phyloP scores from a whole-genome alignment of 345 rosid species.

The Ceriops tagal region DNA sequence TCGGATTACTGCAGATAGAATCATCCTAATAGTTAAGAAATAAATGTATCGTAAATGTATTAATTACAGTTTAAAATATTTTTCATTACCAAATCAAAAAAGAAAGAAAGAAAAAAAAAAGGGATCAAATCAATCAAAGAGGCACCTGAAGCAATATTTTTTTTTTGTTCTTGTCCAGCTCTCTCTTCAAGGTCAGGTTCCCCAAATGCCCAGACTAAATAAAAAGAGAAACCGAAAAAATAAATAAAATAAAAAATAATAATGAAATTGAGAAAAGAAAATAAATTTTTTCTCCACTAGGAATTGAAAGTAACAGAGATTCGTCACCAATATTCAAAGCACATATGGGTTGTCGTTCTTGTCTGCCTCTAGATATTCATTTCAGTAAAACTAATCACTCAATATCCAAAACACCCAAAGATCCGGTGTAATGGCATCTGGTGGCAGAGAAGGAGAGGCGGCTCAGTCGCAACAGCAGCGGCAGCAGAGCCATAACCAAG shows the following conservation, averaged over 20 bases:
- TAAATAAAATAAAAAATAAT: too few relatives aligned
- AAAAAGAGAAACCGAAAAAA: too few relatives aligned
- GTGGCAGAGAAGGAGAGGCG: conserved; percentile 17
- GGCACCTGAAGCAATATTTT: too few relatives aligned
- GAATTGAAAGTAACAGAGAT: neutral
- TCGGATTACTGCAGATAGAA: too few relatives aligned
- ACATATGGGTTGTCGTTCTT: neutral
- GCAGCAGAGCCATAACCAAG: conserved; percentile 18
- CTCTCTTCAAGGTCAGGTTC: conserved; percentile 1
- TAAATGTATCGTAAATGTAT: too few relatives aligned
- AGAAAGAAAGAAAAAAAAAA: too few relatives aligned
- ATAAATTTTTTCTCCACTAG: neutral
- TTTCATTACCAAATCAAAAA: too few relatives aligned
- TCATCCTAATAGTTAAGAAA: too few relatives aligned
- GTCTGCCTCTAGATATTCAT: neutral
- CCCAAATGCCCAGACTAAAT: neutral
- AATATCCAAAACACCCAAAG: neutral
- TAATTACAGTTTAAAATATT: too few relatives aligned
- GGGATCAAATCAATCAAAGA: neutral
- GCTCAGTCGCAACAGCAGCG: conserved; percentile 1
- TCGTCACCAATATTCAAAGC: neutral
- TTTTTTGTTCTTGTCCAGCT: neutral
- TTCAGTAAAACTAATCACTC: neutral
- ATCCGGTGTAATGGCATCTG: conserved; percentile 32
- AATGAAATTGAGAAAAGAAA: too few relatives aligned